These are phyloP conservation scores for Amphicarpaea edgeworthii DNA, from an alignment of 306 rosid genomes.

Conservation along the genomic window DNA sequence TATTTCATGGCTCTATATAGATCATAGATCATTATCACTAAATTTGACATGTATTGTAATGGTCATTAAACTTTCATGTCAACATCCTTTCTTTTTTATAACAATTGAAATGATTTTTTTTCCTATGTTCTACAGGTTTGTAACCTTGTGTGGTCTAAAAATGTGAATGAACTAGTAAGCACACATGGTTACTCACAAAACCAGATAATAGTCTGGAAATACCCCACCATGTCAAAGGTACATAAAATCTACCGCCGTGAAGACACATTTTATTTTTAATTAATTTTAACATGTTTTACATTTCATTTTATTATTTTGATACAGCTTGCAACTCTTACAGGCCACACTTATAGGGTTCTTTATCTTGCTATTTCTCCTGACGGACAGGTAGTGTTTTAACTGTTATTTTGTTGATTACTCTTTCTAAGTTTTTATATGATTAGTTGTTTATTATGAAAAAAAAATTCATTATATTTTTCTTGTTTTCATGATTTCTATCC, in stretches of 20 bases:
- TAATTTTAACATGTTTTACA: not conserved
- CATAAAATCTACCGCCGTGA: too few species aligned
- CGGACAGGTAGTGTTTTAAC: conserved; percentile 79
- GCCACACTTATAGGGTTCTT: conserved; percentile 85
- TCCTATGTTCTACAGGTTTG: conserved; percentile 70
- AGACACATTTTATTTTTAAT: too few species aligned
- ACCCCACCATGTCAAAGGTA: conserved; percentile 95
- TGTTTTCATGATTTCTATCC: not conserved
- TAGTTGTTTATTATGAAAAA: not conserved
- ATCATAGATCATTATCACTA: not conserved
- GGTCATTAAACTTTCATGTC: not conserved
- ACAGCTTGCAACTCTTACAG: conserved; percentile 89
- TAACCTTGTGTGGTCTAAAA: conserved; percentile 95
- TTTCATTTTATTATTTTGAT: conserved; percentile 36
- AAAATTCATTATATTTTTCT: too few species aligned
- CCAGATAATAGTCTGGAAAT: conserved; percentile 94
- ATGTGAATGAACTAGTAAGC: conserved; percentile 93
- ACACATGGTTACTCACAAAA: conserved; percentile 97
- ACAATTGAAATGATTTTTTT: conserved; percentile 2
- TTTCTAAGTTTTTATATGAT: not conserved
- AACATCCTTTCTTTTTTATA: not conserved
- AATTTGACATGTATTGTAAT: conserved; percentile 7
- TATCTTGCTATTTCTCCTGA: conserved; percentile 94
- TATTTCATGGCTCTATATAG: not conserved
- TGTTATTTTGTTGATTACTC: not conserved